Evolutionary conservation across 441 rosid species (phyloP).

Genomic region (Corymbia citriodora): DNA sequence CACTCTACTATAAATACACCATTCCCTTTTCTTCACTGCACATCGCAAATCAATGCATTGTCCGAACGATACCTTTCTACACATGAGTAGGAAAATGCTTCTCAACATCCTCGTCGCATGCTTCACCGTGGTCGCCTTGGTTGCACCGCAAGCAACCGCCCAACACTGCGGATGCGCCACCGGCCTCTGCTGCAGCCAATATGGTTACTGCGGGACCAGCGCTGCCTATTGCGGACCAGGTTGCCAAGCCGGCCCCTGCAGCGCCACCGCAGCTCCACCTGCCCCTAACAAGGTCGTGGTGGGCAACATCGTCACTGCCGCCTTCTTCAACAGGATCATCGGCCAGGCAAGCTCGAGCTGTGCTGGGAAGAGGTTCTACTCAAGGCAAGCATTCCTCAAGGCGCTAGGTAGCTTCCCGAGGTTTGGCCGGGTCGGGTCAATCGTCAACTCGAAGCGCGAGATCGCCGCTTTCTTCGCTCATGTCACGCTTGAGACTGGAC

Average conservation of each 20-base stretch:
- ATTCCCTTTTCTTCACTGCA: background rate
- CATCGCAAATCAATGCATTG: background rate
- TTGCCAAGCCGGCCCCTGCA: background rate
- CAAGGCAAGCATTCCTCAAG: background rate
- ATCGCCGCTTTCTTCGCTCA: conserved; percentile 9
- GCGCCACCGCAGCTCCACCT: background rate
- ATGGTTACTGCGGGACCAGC: background rate
- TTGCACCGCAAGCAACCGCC: background rate
- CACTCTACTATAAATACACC: background rate
- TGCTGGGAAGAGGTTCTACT: background rate
- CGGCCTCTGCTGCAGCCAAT: background rate
- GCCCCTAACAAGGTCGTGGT: background rate
- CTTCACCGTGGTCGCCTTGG: background rate
- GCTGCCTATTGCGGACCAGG: background rate
- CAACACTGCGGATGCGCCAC: background rate
- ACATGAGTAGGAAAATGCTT: background rate
- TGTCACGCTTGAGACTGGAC: conserved; percentile 3
- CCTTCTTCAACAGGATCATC: background rate
- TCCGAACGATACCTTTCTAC: background rate
- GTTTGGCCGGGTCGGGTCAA: background rate
- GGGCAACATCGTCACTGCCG: background rate
- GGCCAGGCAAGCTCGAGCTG: background rate
- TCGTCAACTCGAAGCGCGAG: background rate
- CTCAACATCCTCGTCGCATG: background rate
- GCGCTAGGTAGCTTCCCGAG: background rate